phyloP scores from a whole-genome alignment of 2,329 filamentous ascomycete genomes.

The Capronia epimyces region DNA sequence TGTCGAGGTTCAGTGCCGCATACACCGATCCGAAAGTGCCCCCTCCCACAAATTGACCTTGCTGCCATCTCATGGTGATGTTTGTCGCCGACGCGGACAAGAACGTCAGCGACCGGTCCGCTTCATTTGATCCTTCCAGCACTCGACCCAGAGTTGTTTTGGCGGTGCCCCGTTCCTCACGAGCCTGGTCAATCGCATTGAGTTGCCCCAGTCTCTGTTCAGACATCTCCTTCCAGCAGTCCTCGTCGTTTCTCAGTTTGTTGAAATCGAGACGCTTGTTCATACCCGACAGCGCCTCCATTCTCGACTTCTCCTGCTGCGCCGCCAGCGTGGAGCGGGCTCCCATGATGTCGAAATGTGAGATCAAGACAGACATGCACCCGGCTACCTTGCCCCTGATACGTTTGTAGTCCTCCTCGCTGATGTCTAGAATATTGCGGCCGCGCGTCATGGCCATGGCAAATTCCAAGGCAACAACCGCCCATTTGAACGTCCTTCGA shows the following conservation, averaged over 20 bases:
- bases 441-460: constrained; percentile 96
- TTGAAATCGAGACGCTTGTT: constrained; percentile 70
- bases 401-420: constrained; percentile 77
- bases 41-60: constrained; percentile 95
- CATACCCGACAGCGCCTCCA: constrained; percentile 73
- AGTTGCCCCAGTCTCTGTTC: constrained; percentile 71
- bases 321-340: constrained; percentile 88
- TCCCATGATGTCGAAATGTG: constrained; percentile 98
- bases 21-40: constrained; percentile 98
- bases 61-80: constrained; percentile 93
- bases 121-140: constrained; percentile 89
- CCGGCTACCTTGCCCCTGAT: constrained; percentile 85
- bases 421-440: constrained; percentile 84
- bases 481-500: constrained; percentile 94
- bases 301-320: constrained; percentile 83
- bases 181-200: constrained; percentile 67
- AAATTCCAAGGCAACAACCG: constrained; percentile 89
- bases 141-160: constrained; percentile 84
- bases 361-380: constrained; percentile 95
- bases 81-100: constrained; percentile 92
- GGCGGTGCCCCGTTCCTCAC: constrained; percentile 75
- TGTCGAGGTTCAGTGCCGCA: constrained; percentile 93
- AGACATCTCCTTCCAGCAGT: constrained; percentile 68
- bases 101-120: constrained; percentile 88
- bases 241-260: constrained; percentile 70